These are phyloP conservation scores for Chenopodium quinoa DNA, from an alignment of 148 eudicot genomes.

Conservation along the genomic window DNA sequence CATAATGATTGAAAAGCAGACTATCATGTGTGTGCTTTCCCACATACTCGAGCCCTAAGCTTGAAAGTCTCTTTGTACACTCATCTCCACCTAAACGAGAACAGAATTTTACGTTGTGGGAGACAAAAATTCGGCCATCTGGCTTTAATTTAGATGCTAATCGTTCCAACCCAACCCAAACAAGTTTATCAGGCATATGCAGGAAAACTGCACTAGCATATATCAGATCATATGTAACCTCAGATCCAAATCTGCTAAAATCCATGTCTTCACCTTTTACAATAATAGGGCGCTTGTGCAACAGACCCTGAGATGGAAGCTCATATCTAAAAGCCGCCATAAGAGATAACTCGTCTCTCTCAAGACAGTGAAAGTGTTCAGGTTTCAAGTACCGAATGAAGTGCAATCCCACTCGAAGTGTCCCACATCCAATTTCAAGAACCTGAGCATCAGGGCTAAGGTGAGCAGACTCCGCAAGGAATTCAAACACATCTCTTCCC, in stretches of 20 bases:
- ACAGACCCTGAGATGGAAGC: slow-evolving; percentile 89
- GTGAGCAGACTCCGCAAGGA: slow-evolving; percentile 67
- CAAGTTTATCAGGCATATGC: slow-evolving; percentile 94
- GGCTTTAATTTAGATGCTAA: slow-evolving; percentile 65
- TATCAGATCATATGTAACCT: slow-evolving; percentile 64
- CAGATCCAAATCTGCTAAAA: slow-evolving; percentile 67
- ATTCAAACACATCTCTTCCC: slow-evolving; percentile 90
- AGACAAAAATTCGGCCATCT: slow-evolving; percentile 84
- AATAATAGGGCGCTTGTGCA: slow-evolving; percentile 80
- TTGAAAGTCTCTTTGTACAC: slow-evolving; percentile 65
- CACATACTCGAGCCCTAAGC: slow-evolving; percentile 73
- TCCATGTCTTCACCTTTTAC: slow-evolving; percentile 93
- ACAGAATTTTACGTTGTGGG: slow-evolving; percentile 91
- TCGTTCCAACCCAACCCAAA: slow-evolving; percentile 87
- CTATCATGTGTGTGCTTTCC: slow-evolving; percentile 89
- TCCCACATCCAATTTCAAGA: slow-evolving; percentile 96
- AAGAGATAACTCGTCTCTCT: slow-evolving; percentile 88
- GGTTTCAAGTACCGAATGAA: slow-evolving; percentile 81
- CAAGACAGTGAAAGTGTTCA: slow-evolving; percentile 76
- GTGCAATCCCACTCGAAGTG: slow-evolving; percentile 93
- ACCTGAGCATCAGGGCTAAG: slow-evolving; percentile 63
- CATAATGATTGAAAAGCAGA: slow-evolving; percentile 90
- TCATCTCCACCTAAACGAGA: slow-evolving; percentile 92
- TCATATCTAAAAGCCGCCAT: slow-evolving; percentile 94
- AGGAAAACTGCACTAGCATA: slow-evolving; percentile 97